These are phyloP conservation scores for Fusarium agapanthi DNA, from an alignment of 2,329 filamentous ascomycete genomes.

Conservation along the genomic window DNA sequence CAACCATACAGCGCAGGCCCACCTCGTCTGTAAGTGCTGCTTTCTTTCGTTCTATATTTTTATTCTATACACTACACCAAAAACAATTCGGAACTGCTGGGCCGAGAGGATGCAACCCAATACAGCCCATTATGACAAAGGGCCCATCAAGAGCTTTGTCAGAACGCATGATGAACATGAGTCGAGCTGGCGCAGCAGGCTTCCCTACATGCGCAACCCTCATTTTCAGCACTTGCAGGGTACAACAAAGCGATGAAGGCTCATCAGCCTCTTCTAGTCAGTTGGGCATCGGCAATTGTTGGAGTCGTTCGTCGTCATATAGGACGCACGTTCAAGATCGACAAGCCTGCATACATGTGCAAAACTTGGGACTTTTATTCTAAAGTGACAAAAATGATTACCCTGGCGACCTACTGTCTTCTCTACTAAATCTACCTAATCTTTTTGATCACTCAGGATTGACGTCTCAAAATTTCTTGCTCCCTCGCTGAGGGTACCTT, in stretches of 20 bases:
- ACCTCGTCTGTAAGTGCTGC: slow-evolving; percentile 44
- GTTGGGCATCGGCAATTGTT: not conserved
- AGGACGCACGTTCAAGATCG: slow-evolving; percentile 6
- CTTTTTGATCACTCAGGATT: not conserved
- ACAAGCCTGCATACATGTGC: not conserved
- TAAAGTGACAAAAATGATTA: not conserved
- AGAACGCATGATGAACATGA: slow-evolving; percentile 19
- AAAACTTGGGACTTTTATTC: not conserved
- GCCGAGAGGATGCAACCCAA: not conserved
- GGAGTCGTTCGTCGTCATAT: slow-evolving; percentile 24
- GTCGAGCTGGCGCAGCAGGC: slow-evolving; percentile 15
- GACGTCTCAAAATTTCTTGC: not conserved
- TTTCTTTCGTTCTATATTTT: not conserved
- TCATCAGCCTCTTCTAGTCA: not conserved
- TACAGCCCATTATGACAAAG: slow-evolving; percentile 6
- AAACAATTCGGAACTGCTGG: not conserved
- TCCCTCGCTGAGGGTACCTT: not conserved
- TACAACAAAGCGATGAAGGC: slow-evolving; percentile 12
- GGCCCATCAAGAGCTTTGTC: not conserved
- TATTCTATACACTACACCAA: not conserved
- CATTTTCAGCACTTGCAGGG: slow-evolving; percentile 3
- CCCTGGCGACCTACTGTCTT: not conserved
- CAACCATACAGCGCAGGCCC: slow-evolving; percentile 30
- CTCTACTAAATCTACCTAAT: not conserved
- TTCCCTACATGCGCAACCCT: slow-evolving; percentile 5